Evolutionary conservation across 345 rosid genomes (phyloP).

Genomic region (Mallotus nudiflorus): DNA sequence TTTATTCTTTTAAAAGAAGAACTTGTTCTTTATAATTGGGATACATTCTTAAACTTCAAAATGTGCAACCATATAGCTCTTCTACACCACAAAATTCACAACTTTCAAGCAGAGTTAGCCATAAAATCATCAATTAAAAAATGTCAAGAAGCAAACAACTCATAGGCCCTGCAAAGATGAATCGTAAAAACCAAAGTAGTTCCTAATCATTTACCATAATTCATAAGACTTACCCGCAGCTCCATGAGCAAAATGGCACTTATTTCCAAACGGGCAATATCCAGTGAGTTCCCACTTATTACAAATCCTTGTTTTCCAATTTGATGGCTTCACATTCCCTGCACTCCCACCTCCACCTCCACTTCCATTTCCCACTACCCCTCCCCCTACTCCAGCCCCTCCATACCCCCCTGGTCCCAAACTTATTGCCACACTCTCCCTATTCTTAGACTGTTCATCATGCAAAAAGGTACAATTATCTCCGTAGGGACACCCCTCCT

Average conservation of each 20-base stretch:
- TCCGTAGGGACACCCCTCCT: constrained; percentile 97
- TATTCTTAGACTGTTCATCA: constrained; percentile 87
- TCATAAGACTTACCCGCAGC: constrained; percentile 53
- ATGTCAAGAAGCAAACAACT: too few relatives aligned
- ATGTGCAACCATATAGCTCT: constrained; percentile 1
- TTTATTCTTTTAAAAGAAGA: not conserved
- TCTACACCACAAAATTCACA: not conserved
- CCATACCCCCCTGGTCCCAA: constrained; percentile 91
- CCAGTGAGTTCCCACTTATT: constrained; percentile 98
- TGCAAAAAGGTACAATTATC: constrained; percentile 88
- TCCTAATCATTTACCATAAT: not conserved
- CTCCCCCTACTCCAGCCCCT: constrained; percentile 32
- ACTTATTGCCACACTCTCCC: constrained; percentile 94
- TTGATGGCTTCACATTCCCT: constrained; percentile 70
- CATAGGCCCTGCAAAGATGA: not conserved
- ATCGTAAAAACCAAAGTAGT: not conserved
- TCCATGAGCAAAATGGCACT: constrained; percentile 98
- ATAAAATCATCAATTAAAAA: not conserved
- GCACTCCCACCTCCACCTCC: constrained; percentile 36
- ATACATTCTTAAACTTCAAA: not conserved
- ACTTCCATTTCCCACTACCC: not conserved
- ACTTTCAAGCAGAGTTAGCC: constrained; percentile 5
- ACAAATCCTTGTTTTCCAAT: constrained; percentile 97
- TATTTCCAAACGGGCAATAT: constrained; percentile 91
- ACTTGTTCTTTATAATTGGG: not conserved